Percentiles rank a stretch among this genome's conserved stretches.
phyloP scores from a whole-genome alignment of 176 grass and related monocot species.

The Cenchrus fungigraminus region DNA sequence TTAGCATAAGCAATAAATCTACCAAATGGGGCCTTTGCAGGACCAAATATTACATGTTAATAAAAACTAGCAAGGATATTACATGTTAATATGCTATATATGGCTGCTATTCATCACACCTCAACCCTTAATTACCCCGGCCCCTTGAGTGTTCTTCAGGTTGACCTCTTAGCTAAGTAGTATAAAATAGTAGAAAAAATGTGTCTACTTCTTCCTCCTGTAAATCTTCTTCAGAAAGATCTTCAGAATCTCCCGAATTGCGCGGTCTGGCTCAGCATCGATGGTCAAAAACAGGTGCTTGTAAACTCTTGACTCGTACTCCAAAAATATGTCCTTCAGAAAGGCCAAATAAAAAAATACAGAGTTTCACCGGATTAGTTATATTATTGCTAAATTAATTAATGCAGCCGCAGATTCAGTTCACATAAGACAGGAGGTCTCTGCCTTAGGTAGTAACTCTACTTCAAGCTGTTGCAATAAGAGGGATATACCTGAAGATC shows the following conservation, averaged over 20 bases:
- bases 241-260: constrained; percentile 58
- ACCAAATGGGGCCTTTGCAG: background rate
- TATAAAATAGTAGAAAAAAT: background rate
- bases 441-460: background rate
- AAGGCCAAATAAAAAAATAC: background rate
- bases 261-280: constrained; percentile 44
- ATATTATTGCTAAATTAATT: background rate
- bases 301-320: constrained; percentile 66
- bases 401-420: background rate
- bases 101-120: background rate
- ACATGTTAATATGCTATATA: constrained; percentile 17
- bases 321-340: constrained; percentile 61
- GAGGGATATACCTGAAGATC: constrained; percentile 57
- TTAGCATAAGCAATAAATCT: no score
- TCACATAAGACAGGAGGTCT: background rate
- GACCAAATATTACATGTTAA: background rate
- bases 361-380: background rate
- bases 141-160: background rate
- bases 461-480: background rate
- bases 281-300: constrained; percentile 65
- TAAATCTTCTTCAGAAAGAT: constrained; percentile 73
- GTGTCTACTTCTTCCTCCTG: constrained; percentile 65
- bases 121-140: no score
- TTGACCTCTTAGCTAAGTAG: background rate
- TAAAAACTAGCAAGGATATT: background rate